Base-by-base conservation (phyloP, 805 yeast species). In the Metschnikowia anglica region DNA sequence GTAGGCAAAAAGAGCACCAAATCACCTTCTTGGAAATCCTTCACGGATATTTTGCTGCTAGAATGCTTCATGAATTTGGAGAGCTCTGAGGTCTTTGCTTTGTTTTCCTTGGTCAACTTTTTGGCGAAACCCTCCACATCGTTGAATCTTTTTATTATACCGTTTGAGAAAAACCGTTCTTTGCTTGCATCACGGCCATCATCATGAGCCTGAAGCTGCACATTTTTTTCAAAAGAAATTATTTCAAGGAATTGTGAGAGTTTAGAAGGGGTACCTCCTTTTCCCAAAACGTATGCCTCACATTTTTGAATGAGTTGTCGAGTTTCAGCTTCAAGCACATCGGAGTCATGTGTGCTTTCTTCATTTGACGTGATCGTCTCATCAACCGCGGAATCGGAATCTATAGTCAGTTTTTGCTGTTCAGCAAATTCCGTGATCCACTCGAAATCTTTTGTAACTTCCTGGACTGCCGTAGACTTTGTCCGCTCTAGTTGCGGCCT, bases 121-220 rank as follows among this genome's bases (percentile, higher is more conserved):
- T 93, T 82, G 2, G 98, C 98, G 53, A 90, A 73, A 5, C 83
- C 79, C 60, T 93, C 98, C 38, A 91, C 95, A 57, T 91, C 98
- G 42, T 77, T 79, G 55, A 93, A 90, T 45, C 99, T 70, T 58
- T 84, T 81, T 28, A 81, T 74, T 2, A 89, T 66, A 0, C 74
- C 73, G 39, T 63, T 61, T 39, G 64, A 53, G 51, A 70, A 68
- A 49, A 70, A 70, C 30, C 53, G 55, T 12, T 57, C 52, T 8
- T 44, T 28, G 12, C 33, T 15, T 4, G 16, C 26, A 15, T 32
- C 43, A n/a, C 30, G 20, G 27, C 41, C 42, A 24, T 39, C 47
- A 18, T 39, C 47, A 18, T 55, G 64, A 11, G 55, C 34, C 35
- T 45, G 46, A 11, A 43, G 39, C 29, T 55, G 60, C 8, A 56